Conservation (phyloP, 208 protist genomes). For the Trypanosoma vivax region DNA sequence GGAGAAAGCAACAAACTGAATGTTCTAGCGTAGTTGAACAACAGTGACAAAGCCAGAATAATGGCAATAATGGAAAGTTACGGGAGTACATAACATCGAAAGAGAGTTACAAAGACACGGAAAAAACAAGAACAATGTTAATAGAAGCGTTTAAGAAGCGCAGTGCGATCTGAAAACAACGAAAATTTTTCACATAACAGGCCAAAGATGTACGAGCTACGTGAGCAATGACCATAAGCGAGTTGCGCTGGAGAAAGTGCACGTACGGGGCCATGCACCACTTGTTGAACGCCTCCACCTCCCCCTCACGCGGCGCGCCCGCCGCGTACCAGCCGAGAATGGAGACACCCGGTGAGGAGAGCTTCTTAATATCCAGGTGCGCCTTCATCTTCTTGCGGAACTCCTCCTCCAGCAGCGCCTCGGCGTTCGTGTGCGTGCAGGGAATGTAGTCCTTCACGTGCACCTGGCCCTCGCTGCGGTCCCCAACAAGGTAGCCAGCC, state of each 20-base stretch:
- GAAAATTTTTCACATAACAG: conserved; percentile 4
- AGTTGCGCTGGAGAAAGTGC: conserved; percentile 28
- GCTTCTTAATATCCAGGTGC: not conserved
- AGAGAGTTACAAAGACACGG: not conserved
- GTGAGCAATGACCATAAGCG: conserved; percentile 18
- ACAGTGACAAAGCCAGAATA: not conserved
- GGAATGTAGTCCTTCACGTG: conserved; percentile 66
- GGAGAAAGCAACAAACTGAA: too few relatives aligned
- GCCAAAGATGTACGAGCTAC: too few relatives aligned
- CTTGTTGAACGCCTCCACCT: conserved; percentile 30
- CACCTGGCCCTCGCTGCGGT: conserved; percentile 31
- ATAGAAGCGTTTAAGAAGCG: conserved; percentile 1
- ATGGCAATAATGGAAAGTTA: not conserved
- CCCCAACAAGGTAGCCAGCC: conserved; percentile 66
- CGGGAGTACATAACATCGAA: conserved; percentile 1
- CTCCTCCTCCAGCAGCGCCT: not conserved
- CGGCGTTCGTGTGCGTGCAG: conserved; percentile 32
- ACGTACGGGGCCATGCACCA: conserved; percentile 51
- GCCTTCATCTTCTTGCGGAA: conserved; percentile 19
- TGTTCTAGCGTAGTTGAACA: too few relatives aligned
- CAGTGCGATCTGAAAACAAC: conserved; percentile 2
- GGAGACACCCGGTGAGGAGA: conserved; percentile 14
- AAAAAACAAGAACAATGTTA: conserved; percentile 6
- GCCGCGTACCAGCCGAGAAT: conserved; percentile 79
- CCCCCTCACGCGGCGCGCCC: conserved; percentile 15